Percentiles rank a stretch among this genome's conserved stretches.
phyloP scores from a whole-genome alignment of 345 rosid genomes.

The Acer campestre region DNA sequence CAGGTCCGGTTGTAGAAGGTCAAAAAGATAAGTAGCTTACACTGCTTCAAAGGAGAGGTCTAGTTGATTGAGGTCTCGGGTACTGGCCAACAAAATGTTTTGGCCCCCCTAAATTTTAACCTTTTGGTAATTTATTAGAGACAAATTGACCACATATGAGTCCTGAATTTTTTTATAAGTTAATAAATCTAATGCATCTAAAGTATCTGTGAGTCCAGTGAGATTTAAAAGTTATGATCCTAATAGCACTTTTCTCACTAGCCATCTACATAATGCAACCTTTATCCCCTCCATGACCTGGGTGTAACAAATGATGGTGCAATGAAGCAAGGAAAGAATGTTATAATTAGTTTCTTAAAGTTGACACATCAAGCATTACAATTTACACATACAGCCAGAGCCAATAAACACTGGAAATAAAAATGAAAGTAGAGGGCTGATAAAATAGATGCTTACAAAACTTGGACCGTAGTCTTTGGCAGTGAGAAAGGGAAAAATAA shows the following conservation, averaged over 20 bases:
- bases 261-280: neutral
- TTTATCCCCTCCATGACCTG: neutral
- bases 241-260: neutral
- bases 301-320: neutral
- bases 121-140: neutral
- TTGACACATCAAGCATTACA: neutral
- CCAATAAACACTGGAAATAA: neutral
- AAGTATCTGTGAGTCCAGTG: neutral
- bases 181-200: neutral
- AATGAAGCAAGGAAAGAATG: neutral
- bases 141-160: neutral
- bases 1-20: neutral
- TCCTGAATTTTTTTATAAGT: too few relatives aligned
- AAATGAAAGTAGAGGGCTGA: neutral
- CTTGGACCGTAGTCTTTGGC: slow-evolving; percentile 46
- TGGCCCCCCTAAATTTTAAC: neutral
- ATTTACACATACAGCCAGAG: neutral
- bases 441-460: slow-evolving; percentile 46
- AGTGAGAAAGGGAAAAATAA: slow-evolving; percentile 68
- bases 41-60: neutral
- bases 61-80: neutral
- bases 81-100: neutral
- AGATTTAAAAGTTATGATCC: neutral
- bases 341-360: neutral
- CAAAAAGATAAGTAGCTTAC: neutral